Base-by-base conservation (phyloP, 331 rosid genomes). In the Phaseolus coccineus region DNA sequence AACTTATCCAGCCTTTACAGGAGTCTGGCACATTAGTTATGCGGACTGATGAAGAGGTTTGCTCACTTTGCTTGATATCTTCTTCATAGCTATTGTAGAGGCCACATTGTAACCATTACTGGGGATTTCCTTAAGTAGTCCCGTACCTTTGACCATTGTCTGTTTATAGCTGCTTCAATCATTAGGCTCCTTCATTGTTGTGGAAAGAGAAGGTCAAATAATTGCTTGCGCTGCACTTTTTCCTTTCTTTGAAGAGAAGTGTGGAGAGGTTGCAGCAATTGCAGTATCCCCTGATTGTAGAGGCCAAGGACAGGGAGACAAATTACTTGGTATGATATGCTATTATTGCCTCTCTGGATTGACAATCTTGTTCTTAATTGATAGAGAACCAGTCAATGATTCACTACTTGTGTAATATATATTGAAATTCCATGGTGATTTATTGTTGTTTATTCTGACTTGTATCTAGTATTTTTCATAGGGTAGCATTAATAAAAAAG, bases 161-260 rank as follows among this genome's bases (percentile, higher is more conserved):
- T 81, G 40, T 72, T 77, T 33, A 64, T 82, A 92, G 95, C 80
- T 92, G 74, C 87, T 61, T 63, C 76, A 69, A 73, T 70, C 91
- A n/a, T 53, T 92, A 86, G 73, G 88, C 77, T 87, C 87, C 22
- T 90, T 87, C 58, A 6, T 86, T 22, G 93, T 92, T 50, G 87
- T 92, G 81, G 95, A 92, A 84, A 87, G 97, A 84, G 97, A 92
- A 85, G 97, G 97, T 58, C 95, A 92, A 73, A 86, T 92, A 76
- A 92, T 90, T 84, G 97, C 97, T 5, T 90, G 90, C 69, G 93
- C 88, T 64, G 92, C 93, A 16, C 93, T 92, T 68, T 85, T 90
- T 72, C 92, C 92, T 71, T 92, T 82, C 90, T 80, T 27, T 50
- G 89, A 87, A 77, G 93, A 90, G 73, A 92, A 86, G 81, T 92